These are phyloP conservation scores for Scedosporium dehoogii DNA, from an alignment of 2,329 filamentous ascomycete species.

Conservation along the genomic window DNA sequence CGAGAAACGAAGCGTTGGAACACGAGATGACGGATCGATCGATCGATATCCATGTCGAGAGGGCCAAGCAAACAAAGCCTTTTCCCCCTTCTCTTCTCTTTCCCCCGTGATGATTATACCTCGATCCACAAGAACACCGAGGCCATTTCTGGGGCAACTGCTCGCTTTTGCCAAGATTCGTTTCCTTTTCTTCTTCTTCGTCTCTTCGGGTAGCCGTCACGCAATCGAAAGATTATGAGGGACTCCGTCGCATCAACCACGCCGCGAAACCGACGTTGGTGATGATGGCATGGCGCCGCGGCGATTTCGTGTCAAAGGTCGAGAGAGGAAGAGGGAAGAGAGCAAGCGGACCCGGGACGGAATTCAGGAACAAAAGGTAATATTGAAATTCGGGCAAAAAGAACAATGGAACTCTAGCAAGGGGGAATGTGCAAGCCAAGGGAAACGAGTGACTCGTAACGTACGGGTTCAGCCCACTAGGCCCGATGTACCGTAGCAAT, in stretches of 20 bases:
- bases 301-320: background rate
- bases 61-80: background rate
- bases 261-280: slow-evolving; percentile 5
- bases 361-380: background rate
- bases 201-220: background rate
- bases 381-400: background rate
- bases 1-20: background rate
- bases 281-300: slow-evolving; percentile 7
- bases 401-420: background rate
- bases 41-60: background rate
- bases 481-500: background rate
- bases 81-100: background rate
- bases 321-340: background rate
- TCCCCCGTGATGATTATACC: background rate
- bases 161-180: background rate
- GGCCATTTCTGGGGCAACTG: background rate
- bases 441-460: background rate
- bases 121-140: background rate
- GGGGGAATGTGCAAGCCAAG: background rate
- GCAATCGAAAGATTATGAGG: background rate
- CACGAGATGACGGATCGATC: background rate
- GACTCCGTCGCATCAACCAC: slow-evolving; percentile 6
- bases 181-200: background rate
- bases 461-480: background rate
- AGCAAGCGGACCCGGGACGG: background rate